A percentile compares a stretch with the other conserved stretches of the same genome.
Evolutionary conservation across 2,329 filamentous ascomycete species (phyloP).

Genomic region (Thermothelomyces thermophilus): DNA sequence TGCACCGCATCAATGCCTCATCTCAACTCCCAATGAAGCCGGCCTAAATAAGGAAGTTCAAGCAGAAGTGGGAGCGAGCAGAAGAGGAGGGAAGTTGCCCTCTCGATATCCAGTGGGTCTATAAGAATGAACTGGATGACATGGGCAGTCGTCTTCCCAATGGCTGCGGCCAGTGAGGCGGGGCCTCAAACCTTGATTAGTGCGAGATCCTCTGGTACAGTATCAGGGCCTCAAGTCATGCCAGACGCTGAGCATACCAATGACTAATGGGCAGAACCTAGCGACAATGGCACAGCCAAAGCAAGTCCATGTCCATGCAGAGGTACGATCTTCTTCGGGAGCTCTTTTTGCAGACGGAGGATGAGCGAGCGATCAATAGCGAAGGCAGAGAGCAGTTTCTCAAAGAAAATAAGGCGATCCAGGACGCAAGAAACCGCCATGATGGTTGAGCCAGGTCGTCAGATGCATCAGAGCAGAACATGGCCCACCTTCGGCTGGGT

Average conservation of each 20-base stretch:
- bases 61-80: neutral
- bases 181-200: neutral
- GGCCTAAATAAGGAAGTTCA: neutral
- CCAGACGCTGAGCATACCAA: neutral
- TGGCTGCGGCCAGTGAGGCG: neutral
- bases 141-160: neutral
- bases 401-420: neutral
- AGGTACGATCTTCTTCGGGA: neutral
- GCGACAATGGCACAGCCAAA: neutral
- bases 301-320: neutral
- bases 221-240: conserved; percentile 6
- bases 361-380: neutral
- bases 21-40: neutral
- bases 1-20: neutral
- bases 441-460: conserved; percentile 3
- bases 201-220: neutral
- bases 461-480: conserved; percentile 11
- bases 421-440: neutral
- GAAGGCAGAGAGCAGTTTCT: neutral
- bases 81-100: neutral
- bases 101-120: neutral
- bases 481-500: conserved; percentile 8
- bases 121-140: neutral
- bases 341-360: neutral
- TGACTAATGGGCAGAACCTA: neutral